Evolutionary conservation across 331 rosid genomes (phyloP), one percentile per base, ranked within the genome.

Genomic region (Malus hybrid): DNA sequence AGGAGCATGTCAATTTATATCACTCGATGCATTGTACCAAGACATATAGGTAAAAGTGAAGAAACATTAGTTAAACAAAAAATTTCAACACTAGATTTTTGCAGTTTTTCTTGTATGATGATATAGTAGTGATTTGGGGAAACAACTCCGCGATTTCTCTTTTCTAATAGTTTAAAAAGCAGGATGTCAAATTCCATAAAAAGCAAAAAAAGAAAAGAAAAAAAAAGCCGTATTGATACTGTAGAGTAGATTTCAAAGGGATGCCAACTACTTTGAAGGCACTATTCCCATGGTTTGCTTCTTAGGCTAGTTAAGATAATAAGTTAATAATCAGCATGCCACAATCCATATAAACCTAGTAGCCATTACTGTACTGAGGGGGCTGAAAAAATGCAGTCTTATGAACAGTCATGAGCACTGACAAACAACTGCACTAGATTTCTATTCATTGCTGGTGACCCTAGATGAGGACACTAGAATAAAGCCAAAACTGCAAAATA

Each of bases 401-500:
- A 24, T 6, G 42, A 61, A 27, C 27, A 57, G 44, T 36, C 42
- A 20, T n/a, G 44, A 2, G 60, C 34, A 62, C 62, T 10, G 74
- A 67, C 71, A 39, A 31, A 27, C 59, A 24, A 56, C 32, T 12
- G 76, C 32, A 65, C 56, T 19, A 42, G 56, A 69, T 52, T 39
- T 48, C 59, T 63, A 27, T 15, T 54, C 31, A 62, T 48, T 74
- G 48, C 27, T 52, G 48, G 20, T 31, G 68, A 70, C 57, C 33
- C 11, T 50, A 10, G 27, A 52, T 52, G 32, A 76, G 55, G 36
- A 42, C 27, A 36, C 69, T 24, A 27, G 19, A 42, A 56, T 55
- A 65, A 77, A 39, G 59, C 77, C 39, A 74, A 29, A 71, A 56
- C 24, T 59, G 18, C 46, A 73, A 69, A 10, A 54, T 44, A 56